Evolutionary conservation across 208 protist species (phyloP), one percentile per base, ranked within the genome.

Genomic region (Acanthamoeba royreba): DNA sequence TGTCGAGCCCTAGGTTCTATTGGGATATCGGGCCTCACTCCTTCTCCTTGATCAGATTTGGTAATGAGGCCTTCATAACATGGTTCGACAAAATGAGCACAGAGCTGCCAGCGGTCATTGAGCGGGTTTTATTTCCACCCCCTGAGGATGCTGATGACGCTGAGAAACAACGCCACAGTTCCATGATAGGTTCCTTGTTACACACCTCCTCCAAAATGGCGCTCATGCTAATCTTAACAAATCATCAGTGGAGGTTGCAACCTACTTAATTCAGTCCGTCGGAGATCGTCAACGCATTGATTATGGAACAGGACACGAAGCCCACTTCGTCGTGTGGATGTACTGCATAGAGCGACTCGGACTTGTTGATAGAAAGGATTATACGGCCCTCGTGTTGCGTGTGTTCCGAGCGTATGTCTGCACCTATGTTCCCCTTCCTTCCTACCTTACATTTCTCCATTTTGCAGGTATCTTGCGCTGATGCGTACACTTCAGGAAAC

Each of bases 221-320:
- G n/a, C n/a, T n/a, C n/a, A n/a, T n/a, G n/a, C n/a, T n/a, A n/a
- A n/a, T n/a, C n/a, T n/a, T n/a, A n/a, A n/a, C n/a, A n/a, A n/a
- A n/a, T n/a, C n/a, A n/a, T n/a, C 58, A 11, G 85, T 19, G 25
- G 85, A 91, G 55, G 52, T 91, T 13, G 9, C 52, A 4, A 33
- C 49, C 53, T 99, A 99, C 95, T 92, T 99, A 11, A 92, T 95
- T 49, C 98, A 98, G 69, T 90, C 96, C 43, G 99, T 99, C 77
- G 99, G 99, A 4, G 99, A 99, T 94, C 74, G 93, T 33, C 98
- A 96, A 3, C 97, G 99, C 53, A 98, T 99, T 8, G 99, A 99
- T 96, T 99, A 99, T 95, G 99, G 99, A 81, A 99, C 98, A 45
- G 99, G 99, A 28, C 99, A 99, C 94, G 99, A 99, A 95, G 88